Evolutionary conservation across 108 stramenopile genomes (phyloP).

Genomic region (Seminavis robusta): DNA sequence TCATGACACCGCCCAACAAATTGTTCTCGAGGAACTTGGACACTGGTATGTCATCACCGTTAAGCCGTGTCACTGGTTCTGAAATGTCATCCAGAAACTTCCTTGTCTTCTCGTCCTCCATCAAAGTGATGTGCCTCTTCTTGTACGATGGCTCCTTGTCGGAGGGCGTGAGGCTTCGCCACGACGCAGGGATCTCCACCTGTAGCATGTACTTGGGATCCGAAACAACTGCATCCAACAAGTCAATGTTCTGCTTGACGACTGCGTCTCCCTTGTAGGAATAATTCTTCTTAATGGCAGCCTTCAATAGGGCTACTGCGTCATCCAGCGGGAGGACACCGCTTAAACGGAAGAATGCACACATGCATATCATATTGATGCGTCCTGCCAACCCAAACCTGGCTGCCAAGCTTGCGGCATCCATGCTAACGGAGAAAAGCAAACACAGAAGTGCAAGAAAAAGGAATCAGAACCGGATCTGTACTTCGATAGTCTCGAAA

Average conservation of each 20-base stretch:
- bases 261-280: slow-evolving; percentile 57
- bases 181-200: slow-evolving; percentile 44
- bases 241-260: slow-evolving; percentile 49
- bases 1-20: slow-evolving; percentile 55
- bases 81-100: slow-evolving; percentile 56
- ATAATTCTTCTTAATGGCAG: slow-evolving; percentile 48
- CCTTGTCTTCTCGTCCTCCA: slow-evolving; percentile 48
- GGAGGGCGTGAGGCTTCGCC: slow-evolving; percentile 32
- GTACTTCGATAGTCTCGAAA: no score
- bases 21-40: slow-evolving; percentile 56
- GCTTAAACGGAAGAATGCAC: slow-evolving; percentile 49
- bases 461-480: no score
- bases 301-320: slow-evolving; percentile 39
- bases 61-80: slow-evolving; percentile 45
- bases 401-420: slow-evolving; percentile 40
- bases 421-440: no score
- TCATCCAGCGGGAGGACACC: slow-evolving; percentile 51
- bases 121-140: slow-evolving; percentile 41
- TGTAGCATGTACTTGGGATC: slow-evolving; percentile 37
- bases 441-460: slow-evolving; percentile 24
- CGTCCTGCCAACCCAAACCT: slow-evolving; percentile 50
- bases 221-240: slow-evolving; percentile 45
- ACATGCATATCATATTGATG: slow-evolving; percentile 64
- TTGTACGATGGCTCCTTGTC: slow-evolving; percentile 29
- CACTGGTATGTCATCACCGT: slow-evolving; percentile 60